Evolutionary conservation across 768 basidiomycete genomes (phyloP).

Genomic region (Porphyrellus cyaneotinctus): DNA sequence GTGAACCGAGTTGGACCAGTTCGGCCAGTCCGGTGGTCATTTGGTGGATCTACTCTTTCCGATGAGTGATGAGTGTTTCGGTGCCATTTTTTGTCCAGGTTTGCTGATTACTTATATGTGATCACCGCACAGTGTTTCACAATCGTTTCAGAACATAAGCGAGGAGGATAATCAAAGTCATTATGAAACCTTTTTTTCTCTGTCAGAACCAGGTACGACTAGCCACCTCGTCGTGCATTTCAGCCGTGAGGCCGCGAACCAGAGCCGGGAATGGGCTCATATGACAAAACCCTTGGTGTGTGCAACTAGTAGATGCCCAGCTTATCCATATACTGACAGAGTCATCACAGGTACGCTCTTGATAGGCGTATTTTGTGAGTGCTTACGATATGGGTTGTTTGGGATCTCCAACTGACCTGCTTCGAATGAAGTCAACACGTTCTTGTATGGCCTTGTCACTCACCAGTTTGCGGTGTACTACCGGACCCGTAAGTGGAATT

Average conservation of each 20-base stretch:
- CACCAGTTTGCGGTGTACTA: neutral
- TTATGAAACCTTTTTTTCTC: too few species aligned
- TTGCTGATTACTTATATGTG: too few species aligned
- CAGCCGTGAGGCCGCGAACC: neutral
- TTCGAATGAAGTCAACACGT: slow-evolving; percentile 13
- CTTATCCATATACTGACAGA: neutral
- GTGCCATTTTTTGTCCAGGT: too few species aligned
- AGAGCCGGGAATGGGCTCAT: neutral
- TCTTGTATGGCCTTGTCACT: slow-evolving; percentile 34
- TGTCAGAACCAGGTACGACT: too few species aligned
- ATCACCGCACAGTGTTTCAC: too few species aligned
- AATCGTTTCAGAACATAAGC: too few species aligned
- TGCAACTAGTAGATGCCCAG: too few species aligned
- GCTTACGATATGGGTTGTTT: neutral
- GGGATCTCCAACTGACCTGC: neutral
- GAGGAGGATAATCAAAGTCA: too few species aligned
- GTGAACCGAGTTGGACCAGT: too few species aligned
- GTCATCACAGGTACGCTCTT: neutral
- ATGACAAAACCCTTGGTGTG: neutral
- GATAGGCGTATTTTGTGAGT: neutral
- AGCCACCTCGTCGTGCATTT: neutral
- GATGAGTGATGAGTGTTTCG: too few species aligned
- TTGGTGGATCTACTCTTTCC: too few species aligned
- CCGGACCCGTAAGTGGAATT: neutral
- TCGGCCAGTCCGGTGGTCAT: too few species aligned